phyloP scores from a whole-genome alignment of 2,329 filamentous ascomycete genomes.

The Elsinoe necatrix region DNA sequence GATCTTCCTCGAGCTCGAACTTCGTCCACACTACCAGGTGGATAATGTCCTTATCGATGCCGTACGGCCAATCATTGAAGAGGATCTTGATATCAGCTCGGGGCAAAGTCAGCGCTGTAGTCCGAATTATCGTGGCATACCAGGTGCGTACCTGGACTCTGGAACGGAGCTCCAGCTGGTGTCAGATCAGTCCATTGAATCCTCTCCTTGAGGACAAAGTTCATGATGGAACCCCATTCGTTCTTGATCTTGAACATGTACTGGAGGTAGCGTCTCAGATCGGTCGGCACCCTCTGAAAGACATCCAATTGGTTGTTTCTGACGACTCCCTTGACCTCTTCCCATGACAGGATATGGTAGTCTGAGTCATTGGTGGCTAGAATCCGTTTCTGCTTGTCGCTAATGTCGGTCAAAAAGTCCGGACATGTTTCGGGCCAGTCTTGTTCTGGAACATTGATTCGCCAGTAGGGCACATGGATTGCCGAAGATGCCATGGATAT shows the following conservation, averaged over 20 bases:
- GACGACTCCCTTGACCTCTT: slow-evolving; percentile 56
- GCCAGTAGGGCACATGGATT: slow-evolving; percentile 60
- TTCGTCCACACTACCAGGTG: slow-evolving; percentile 93
- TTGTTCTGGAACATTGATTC: slow-evolving; percentile 62
- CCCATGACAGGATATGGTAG: slow-evolving; percentile 60
- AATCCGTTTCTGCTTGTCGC: slow-evolving; percentile 60
- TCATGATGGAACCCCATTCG: slow-evolving; percentile 66
- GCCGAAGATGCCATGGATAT: background rate
- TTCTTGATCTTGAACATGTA: slow-evolving; percentile 57
- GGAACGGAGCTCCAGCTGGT: slow-evolving; percentile 36
- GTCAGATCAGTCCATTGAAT: slow-evolving; percentile 55
- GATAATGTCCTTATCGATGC: slow-evolving; percentile 65
- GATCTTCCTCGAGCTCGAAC: slow-evolving; percentile 66
- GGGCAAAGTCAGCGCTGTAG: background rate
- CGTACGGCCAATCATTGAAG: slow-evolving; percentile 92
- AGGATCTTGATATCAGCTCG: slow-evolving; percentile 62
- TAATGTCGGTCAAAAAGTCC: slow-evolving; percentile 55
- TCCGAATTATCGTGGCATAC: slow-evolving; percentile 11
- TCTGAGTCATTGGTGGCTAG: slow-evolving; percentile 61
- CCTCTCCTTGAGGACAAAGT: slow-evolving; percentile 63
- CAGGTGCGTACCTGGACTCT: slow-evolving; percentile 33
- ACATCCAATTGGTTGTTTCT: slow-evolving; percentile 59
- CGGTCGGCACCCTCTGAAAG: slow-evolving; percentile 68
- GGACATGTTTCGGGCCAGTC: slow-evolving; percentile 62
- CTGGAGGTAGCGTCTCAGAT: slow-evolving; percentile 68